phyloP scores from a whole-genome alignment of 441 rosid genomes.

The Euphorbia schlechtendalii region DNA sequence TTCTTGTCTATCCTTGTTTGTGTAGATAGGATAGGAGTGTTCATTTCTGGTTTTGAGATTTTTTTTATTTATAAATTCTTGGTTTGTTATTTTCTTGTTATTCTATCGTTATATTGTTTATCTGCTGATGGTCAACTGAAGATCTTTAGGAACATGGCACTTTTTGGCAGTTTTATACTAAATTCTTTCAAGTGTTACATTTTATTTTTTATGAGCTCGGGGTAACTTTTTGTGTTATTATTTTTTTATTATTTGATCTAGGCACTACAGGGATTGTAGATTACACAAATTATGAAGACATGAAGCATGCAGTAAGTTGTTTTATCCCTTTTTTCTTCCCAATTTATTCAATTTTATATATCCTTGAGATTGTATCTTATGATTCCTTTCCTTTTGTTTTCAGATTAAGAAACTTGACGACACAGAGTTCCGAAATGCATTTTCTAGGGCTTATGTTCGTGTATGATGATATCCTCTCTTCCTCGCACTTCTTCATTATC shows the following conservation, averaged over 20 bases:
- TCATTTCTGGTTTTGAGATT: background rate
- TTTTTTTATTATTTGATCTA: conserved; percentile 15
- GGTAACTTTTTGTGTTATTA: background rate
- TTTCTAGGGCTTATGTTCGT: conserved; percentile 35
- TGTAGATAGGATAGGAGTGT: conserved; percentile 8
- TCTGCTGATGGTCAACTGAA: background rate
- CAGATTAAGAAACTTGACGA: conserved; percentile 46
- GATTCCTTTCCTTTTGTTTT: conserved; percentile 4
- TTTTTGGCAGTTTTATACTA: background rate
- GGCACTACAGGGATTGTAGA: conserved; percentile 47
- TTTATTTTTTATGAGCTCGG: background rate
- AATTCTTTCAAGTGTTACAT: background rate
- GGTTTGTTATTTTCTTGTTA: no score
- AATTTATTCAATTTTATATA: no score
- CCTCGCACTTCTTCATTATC: background rate
- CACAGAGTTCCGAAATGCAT: conserved; percentile 42
- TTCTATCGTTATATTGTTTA: background rate
- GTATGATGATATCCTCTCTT: conserved; percentile 16
- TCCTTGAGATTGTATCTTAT: no score
- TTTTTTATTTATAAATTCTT: no score
- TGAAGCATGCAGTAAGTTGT: conserved; percentile 45
- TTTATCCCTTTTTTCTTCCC: no score
- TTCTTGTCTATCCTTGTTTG: conserved; percentile 15
- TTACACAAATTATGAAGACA: conserved; percentile 43
- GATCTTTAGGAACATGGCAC: background rate